Conservation (phyloP, 768 basidiomycete species). For the Peribolospora kevripleyi region DNA sequence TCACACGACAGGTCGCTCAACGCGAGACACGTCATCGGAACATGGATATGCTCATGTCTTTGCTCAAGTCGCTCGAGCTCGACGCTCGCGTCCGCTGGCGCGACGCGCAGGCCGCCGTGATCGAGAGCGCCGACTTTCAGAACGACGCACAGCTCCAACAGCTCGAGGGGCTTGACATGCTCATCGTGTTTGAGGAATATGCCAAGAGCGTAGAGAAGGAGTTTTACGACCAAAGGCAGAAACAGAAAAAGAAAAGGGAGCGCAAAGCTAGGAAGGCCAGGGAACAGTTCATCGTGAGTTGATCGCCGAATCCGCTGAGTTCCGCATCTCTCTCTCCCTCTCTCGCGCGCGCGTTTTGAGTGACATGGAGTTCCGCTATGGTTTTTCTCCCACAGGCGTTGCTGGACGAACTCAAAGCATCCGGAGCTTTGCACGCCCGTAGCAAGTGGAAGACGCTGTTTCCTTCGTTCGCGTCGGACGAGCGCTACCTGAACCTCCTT, state of each 20-base stretch:
- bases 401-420: slow-evolving; percentile 40
- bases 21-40: slow-evolving; percentile 28
- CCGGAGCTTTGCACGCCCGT: slow-evolving; percentile 46
- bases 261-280: slow-evolving; percentile 68
- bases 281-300: slow-evolving; percentile 58
- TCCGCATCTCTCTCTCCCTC: neutral
- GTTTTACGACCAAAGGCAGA: slow-evolving; percentile 63
- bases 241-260: slow-evolving; percentile 55
- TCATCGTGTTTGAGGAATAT: slow-evolving; percentile 84
- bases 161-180: slow-evolving; percentile 71
- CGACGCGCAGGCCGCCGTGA: slow-evolving; percentile 48
- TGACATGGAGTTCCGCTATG: too few relatives aligned
- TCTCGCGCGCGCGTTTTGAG: neutral
- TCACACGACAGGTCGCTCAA: slow-evolving; percentile 8
- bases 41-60: slow-evolving; percentile 51
- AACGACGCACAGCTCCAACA: slow-evolving; percentile 49
- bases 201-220: slow-evolving; percentile 70
- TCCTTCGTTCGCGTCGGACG: slow-evolving; percentile 46
- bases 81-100: slow-evolving; percentile 74
- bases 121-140: slow-evolving; percentile 55
- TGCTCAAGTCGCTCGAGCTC: slow-evolving; percentile 69
- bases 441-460: slow-evolving; percentile 84
- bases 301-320: neutral
- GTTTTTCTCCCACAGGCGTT: slow-evolving; percentile 29
- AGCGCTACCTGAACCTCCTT: slow-evolving; percentile 63